A percentile compares a stretch with the other conserved stretches of the same genome.
These are phyloP conservation scores for Crucihimalaya himalaica DNA, from an alignment of 345 rosid species.

Conservation along the genomic window DNA sequence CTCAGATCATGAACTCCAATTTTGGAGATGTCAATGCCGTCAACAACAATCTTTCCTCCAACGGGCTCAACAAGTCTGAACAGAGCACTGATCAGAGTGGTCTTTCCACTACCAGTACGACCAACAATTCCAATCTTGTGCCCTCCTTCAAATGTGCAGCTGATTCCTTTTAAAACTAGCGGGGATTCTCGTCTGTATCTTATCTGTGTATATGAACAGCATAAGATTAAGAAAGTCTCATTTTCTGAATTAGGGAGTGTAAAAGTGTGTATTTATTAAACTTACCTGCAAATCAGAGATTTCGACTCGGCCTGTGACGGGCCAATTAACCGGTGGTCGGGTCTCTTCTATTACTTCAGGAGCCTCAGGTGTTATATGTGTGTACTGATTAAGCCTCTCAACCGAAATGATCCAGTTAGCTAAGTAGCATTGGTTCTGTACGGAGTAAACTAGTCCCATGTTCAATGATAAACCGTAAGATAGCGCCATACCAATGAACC, in stretches of 20 bases:
- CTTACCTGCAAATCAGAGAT: slow-evolving; percentile 76
- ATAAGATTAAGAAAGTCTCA: not conserved
- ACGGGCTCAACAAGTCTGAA: slow-evolving; percentile 91
- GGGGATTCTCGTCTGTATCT: slow-evolving; percentile 74
- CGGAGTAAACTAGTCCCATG: slow-evolving; percentile 65
- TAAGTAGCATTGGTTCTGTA: slow-evolving; percentile 84
- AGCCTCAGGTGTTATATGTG: slow-evolving; percentile 85
- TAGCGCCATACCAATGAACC: slow-evolving; percentile 97
- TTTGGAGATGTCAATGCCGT: slow-evolving; percentile 72
- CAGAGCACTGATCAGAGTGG: slow-evolving; percentile 85
- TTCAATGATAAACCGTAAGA: slow-evolving; percentile 94
- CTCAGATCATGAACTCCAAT: slow-evolving; percentile 89
- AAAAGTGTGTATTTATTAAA: not conserved
- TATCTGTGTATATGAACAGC: slow-evolving; percentile 49
- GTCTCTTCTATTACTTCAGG: slow-evolving; percentile 75
- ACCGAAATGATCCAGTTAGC: slow-evolving; percentile 92
- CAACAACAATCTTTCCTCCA: slow-evolving; percentile 80
- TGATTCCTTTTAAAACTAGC: slow-evolving; percentile 75
- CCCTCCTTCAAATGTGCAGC: slow-evolving; percentile 86
- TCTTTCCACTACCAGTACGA: slow-evolving; percentile 93
- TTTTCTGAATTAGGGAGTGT: not conserved
- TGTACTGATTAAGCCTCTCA: slow-evolving; percentile 93
- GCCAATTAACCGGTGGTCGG: slow-evolving; percentile 81
- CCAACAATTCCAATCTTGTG: slow-evolving; percentile 95
- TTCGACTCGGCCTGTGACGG: slow-evolving; percentile 77